phyloP scores from a whole-genome alignment of 176 grass and related monocot genomes.

The Aechmea fasciata region DNA sequence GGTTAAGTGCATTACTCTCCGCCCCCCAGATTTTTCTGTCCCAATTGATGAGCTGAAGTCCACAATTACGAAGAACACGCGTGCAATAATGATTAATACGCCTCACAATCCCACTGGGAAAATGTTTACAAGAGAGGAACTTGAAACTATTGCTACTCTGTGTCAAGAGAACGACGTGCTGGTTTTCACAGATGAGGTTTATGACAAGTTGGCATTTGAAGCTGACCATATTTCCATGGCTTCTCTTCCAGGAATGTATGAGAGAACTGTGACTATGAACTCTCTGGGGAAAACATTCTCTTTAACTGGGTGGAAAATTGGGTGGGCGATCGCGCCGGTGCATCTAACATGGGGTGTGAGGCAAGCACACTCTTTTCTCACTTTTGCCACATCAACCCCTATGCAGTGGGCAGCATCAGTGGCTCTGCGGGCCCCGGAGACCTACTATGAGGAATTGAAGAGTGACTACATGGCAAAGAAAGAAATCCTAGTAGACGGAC shows the following conservation, averaged over 20 bases:
- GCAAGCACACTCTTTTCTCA: slow-evolving; percentile 92
- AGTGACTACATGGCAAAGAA: slow-evolving; percentile 74
- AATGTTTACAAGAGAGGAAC: slow-evolving; percentile 80
- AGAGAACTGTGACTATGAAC: slow-evolving; percentile 94
- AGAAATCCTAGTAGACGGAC: slow-evolving; percentile 60
- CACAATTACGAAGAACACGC: slow-evolving; percentile 54
- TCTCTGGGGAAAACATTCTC: slow-evolving; percentile 97
- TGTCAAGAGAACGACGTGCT: slow-evolving; percentile 89
- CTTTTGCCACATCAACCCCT: slow-evolving; percentile 78
- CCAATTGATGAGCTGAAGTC: slow-evolving; percentile 78
- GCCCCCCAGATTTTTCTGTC: slow-evolving; percentile 65
- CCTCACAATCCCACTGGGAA: slow-evolving; percentile 99
- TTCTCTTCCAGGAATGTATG: slow-evolving; percentile 82
- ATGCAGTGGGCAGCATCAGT: slow-evolving; percentile 74
- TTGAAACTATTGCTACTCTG: slow-evolving; percentile 72
- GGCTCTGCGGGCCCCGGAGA: slow-evolving; percentile 57
- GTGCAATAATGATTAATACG: slow-evolving; percentile 95
- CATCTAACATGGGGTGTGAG: slow-evolving; percentile 94
- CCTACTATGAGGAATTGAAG: slow-evolving; percentile 72
- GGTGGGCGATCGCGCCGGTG: slow-evolving; percentile 78
- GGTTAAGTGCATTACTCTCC: slow-evolving; percentile 66
- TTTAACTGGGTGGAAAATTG: slow-evolving; percentile 95
- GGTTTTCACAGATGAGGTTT: slow-evolving; percentile 88
- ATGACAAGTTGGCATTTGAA: slow-evolving; percentile 87
- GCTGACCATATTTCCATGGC: slow-evolving; percentile 81